phyloP scores from a whole-genome alignment of 345 rosid species.

The Eucalyptus pauciflora region DNA sequence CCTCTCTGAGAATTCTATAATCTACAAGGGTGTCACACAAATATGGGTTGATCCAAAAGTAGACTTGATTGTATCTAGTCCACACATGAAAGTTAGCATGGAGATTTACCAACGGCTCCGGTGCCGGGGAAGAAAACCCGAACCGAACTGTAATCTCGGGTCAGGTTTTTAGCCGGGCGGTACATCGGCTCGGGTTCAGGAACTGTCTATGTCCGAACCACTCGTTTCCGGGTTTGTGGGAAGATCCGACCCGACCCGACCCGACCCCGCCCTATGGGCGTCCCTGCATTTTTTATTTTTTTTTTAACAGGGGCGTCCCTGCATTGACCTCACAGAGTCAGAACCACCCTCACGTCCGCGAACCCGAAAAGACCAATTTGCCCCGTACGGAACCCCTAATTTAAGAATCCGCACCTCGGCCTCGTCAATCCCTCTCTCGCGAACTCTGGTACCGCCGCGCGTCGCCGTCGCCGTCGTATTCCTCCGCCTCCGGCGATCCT shows the following conservation, averaged over 20 bases:
- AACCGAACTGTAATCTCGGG: not conserved
- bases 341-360: not conserved
- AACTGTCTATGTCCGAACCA: not conserved
- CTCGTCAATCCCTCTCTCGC: not conserved
- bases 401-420: not conserved
- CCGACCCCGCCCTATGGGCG: not conserved
- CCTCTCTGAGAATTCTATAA: not conserved
- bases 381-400: constrained; percentile 7
- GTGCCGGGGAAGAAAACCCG: not conserved
- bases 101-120: not conserved
- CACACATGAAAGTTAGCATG: not conserved
- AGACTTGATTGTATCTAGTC: not conserved
- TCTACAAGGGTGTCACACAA: not conserved
- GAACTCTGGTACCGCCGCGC: not conserved
- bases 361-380: not conserved
- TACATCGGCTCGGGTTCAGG: not conserved
- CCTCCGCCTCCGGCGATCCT: not conserved
- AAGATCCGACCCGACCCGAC: not conserved
- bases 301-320: too few species aligned
- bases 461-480: not conserved
- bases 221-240: not conserved
- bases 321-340: not conserved
- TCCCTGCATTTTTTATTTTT: not conserved
- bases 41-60: not conserved
- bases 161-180: not conserved